Conservation (phyloP, 2,329 filamentous ascomycete species). For the Alternaria sp. region DNA sequence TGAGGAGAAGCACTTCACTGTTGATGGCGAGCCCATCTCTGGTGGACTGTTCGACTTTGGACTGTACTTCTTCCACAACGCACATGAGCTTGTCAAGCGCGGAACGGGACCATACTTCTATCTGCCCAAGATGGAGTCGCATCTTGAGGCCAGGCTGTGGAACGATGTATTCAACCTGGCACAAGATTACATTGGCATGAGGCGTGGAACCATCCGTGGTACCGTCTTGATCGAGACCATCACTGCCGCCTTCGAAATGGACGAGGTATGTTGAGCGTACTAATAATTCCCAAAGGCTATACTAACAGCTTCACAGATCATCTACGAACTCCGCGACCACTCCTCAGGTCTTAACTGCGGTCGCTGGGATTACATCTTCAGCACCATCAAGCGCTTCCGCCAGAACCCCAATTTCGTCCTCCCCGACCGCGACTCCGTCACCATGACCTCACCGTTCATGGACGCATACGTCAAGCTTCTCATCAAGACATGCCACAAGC, state of each 20-base stretch:
- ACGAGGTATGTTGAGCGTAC: constrained; percentile 66
- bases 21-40: constrained; percentile 94
- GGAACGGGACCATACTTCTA: constrained; percentile 97
- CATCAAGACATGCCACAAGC: constrained; percentile 96
- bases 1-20: constrained; percentile 96
- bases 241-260: constrained; percentile 98
- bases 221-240: constrained; percentile 99
- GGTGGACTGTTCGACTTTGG: constrained; percentile 96
- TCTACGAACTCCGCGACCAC: constrained; percentile 98
- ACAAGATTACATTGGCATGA: constrained; percentile 91
- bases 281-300: neutral
- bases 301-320: constrained; percentile 67
- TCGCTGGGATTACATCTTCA: constrained; percentile 99
- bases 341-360: constrained; percentile 97
- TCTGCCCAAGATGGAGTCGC: constrained; percentile 96
- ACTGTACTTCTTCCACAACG: constrained; percentile 99
- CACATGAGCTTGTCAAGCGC: constrained; percentile 81
- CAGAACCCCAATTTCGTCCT: constrained; percentile 92
- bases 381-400: constrained; percentile 99
- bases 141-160: constrained; percentile 96
- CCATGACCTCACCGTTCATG: constrained; percentile 99
- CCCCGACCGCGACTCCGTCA: constrained; percentile 87
- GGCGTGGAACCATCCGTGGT: constrained; percentile 88
- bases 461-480: constrained; percentile 94
- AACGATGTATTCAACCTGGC: constrained; percentile 97